Conservation (phyloP, 2,329 filamentous ascomycete genomes). For the Biscogniauxia sp. region DNA sequence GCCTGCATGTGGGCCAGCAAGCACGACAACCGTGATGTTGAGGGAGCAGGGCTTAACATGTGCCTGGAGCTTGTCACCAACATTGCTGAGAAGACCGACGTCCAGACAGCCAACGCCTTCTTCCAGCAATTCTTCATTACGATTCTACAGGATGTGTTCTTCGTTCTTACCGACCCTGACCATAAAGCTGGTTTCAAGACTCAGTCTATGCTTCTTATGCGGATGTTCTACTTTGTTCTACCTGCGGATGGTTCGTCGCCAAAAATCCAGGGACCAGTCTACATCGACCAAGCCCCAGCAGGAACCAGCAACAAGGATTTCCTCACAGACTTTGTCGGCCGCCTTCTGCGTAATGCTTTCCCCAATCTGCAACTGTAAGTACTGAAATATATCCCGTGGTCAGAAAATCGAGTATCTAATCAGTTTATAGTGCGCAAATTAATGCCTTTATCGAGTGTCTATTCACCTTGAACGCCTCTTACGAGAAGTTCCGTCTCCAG, state of each 20-base stretch:
- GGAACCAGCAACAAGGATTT: constrained; percentile 92
- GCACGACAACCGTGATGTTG: constrained; percentile 97
- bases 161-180: constrained; percentile 93
- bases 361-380: constrained; percentile 86
- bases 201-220: constrained; percentile 87
- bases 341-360: constrained; percentile 84
- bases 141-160: constrained; percentile 97
- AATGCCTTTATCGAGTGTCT: constrained; percentile 85
- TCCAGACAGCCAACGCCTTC: constrained; percentile 84
- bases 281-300: constrained; percentile 76
- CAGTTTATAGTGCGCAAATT: constrained; percentile 69
- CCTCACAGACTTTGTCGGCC: constrained; percentile 81
- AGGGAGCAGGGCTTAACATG: constrained; percentile 96
- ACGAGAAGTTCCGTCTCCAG: constrained; percentile 93
- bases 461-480: constrained; percentile 82
- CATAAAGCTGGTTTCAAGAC: constrained; percentile 99
- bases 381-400: not conserved
- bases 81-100: constrained; percentile 88
- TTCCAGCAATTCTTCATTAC: constrained; percentile 97
- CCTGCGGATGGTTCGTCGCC: constrained; percentile 64
- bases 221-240: constrained; percentile 95
- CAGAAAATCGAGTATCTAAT: constrained; percentile 35
- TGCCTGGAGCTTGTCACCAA: constrained; percentile 96
- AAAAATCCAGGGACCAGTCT: constrained; percentile 92
- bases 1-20: constrained; percentile 99